Base-by-base conservation (phyloP, 805 yeast genomes). In the Ogataea haglerorum region DNA sequence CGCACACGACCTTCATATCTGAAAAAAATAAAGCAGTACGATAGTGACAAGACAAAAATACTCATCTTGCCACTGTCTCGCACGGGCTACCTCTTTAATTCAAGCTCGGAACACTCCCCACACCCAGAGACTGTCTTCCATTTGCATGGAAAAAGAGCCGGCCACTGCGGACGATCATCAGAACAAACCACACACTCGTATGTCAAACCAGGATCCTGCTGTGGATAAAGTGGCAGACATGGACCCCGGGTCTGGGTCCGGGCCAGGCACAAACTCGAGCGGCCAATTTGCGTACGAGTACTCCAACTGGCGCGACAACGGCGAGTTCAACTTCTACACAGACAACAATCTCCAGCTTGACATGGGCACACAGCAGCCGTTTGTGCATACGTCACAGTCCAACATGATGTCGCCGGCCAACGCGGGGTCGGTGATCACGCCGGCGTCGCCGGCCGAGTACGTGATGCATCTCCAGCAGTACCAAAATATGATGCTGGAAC, bases 401-500 rank as follows among this genome's bases (percentile, higher is more conserved):
- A 50, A 45, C 30, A 42, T 44, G 32, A 44, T 54, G 51, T 57
- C 61, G 4, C 61, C 64, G 10, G 48, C 53, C 33, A 53, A 53
- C 35, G 38, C 53, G 14, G 34, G 42, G n/a, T 37, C 38, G 26
- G 45, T 38, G 28, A 52, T 48, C 21, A 49, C 49, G 2, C 57
- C 53, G 2, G 48, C 56, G 6, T 53, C 61, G 1, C 58, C 65
- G n/a, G 51, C 56, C 5, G 65, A 63, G 30, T 61, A 54, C 40
- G 54, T 59, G 7, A 25, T 56, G n/a, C 67, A 62, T 26, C 36
- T 60, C 14, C 65, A 60, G 33, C 67, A 60, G 32, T 62, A 61
- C 34, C 65, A 61, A 22, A 58, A 56, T 29, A 42, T 62, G 33
- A 35, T 61, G 30, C 18, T 57, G 47, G 67, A 62, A 26, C 62